Evolutionary conservation across 192 early-diverging fungal species (phyloP).

Genomic region (Geosiphon pyriformis): DNA sequence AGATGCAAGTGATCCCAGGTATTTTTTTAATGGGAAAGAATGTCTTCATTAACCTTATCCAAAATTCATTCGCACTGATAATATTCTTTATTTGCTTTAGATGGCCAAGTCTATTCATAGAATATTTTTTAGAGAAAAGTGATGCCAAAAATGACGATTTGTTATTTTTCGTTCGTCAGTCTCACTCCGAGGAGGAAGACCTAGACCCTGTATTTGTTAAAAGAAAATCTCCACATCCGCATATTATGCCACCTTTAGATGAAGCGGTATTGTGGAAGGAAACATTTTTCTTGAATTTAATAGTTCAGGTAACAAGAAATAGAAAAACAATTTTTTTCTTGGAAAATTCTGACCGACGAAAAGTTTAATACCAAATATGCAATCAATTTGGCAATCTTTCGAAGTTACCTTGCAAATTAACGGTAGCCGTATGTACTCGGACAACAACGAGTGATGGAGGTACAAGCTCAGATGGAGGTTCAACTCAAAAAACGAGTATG

Average conservation of each 20-base stretch:
- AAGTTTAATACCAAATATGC: too few species aligned
- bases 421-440: constrained; percentile 79
- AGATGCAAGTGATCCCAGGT: constrained; percentile 56
- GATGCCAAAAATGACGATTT: constrained; percentile 76
- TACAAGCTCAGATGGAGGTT: neutral
- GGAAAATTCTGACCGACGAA: too few species aligned
- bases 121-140: constrained; percentile 68
- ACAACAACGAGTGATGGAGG: constrained; percentile 27
- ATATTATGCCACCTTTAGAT: constrained; percentile 55
- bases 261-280: constrained; percentile 84
- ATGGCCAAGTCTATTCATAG: constrained; percentile 59
- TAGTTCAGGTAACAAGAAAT: constrained; percentile 55
- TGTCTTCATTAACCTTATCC: neutral
- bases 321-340: too few species aligned
- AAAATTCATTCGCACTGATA: constrained; percentile 15
- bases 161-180: constrained; percentile 75
- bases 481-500: constrained; percentile 51
- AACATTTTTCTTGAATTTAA: constrained; percentile 87
- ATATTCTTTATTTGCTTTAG: constrained; percentile 21
- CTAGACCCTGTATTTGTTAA: constrained; percentile 79
- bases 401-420: constrained; percentile 83
- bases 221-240: constrained; percentile 61
- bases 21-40: constrained; percentile 1
- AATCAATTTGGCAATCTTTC: too few species aligned
- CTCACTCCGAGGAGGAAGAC: constrained; percentile 35